phyloP scores from a whole-genome alignment of 257 asterid species.

The Solanum appendiculatum region DNA sequence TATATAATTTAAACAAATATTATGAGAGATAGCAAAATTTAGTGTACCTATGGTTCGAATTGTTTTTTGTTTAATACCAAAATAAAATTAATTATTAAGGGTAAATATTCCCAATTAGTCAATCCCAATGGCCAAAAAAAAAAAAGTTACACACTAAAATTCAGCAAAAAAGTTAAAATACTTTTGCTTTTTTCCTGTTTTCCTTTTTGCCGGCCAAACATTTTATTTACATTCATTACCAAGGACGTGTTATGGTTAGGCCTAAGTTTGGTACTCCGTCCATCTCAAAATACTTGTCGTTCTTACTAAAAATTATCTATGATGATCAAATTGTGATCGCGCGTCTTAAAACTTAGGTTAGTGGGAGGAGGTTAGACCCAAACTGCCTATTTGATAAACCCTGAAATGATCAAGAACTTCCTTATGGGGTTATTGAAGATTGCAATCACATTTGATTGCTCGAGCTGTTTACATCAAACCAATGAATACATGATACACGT shows the following conservation, averaged over 20 bases:
- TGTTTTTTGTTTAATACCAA: too few species aligned
- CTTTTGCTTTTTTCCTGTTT: too few species aligned
- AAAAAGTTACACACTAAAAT: too few species aligned
- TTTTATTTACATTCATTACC: background rate
- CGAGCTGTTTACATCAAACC: background rate
- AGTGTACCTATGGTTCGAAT: too few species aligned
- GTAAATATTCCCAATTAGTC: too few species aligned
- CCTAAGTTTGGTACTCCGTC: background rate
- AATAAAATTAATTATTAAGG: too few species aligned
- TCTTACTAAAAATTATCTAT: background rate
- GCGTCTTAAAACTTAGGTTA: background rate
- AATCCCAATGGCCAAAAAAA: too few species aligned
- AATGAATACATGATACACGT: background rate
- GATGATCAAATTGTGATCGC: background rate
- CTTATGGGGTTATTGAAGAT: background rate
- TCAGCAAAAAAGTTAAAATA: too few species aligned
- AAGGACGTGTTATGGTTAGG: background rate
- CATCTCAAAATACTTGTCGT: background rate
- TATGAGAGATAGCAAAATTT: too few species aligned
- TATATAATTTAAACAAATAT: too few species aligned
- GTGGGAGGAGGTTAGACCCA: background rate
- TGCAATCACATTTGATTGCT: background rate
- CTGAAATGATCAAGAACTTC: background rate
- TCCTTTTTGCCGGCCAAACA: background rate
- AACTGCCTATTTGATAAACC: background rate